Conservation (phyloP, 306 rosid species). For the Cucurbita moschata region DNA sequence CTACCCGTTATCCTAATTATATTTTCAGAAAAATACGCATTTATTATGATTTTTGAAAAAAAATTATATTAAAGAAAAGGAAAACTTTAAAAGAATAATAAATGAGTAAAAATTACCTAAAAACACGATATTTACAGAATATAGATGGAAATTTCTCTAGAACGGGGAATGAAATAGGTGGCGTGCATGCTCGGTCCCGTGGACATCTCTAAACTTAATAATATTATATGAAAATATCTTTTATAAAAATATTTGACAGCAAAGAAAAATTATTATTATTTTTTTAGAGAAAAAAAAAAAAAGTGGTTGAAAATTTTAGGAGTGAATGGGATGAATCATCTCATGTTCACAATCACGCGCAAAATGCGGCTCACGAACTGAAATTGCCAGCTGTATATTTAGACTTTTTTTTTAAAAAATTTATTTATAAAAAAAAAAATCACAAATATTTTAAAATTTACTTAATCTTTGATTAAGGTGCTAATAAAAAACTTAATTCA, state of each 20-base stretch:
- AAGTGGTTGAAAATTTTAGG: background rate
- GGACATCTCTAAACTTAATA: background rate
- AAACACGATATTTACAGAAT: no score
- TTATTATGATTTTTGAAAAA: no score
- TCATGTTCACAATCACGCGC: background rate
- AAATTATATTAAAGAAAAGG: no score
- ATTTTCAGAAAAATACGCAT: no score
- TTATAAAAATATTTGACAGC: background rate
- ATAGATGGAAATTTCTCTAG: no score
- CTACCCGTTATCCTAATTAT: no score
- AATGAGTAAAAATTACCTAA: no score
- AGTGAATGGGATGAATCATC: background rate
- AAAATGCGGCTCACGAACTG: slow-evolving; percentile 3
- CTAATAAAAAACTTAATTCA: background rate
- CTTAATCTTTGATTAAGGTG: background rate
- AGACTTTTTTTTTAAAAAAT: background rate
- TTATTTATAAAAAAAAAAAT: no score
- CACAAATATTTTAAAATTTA: background rate
- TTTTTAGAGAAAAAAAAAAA: background rate
- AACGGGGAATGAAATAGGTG: no score
- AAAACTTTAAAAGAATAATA: no score
- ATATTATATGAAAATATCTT: background rate
- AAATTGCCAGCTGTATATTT: background rate
- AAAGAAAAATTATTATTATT: background rate
- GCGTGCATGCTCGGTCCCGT: no score